Conservation (phyloP, 345 rosid species). For the Sisymbrium altissimum region DNA sequence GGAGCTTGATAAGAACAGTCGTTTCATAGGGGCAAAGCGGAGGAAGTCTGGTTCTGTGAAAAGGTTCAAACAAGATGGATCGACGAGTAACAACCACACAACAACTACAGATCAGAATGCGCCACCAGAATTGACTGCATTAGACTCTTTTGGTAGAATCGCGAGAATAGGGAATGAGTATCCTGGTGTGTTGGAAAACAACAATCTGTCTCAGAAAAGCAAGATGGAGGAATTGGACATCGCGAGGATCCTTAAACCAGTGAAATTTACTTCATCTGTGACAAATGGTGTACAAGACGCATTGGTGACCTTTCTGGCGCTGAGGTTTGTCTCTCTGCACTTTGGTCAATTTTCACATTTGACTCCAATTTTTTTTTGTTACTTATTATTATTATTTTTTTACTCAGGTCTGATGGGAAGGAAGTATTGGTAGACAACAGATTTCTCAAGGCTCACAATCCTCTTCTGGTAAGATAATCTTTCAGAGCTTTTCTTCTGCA, state of each 20-base stretch:
- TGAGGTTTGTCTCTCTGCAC: slow-evolving; percentile 56
- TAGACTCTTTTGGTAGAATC: slow-evolving; percentile 44
- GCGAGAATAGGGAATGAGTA: slow-evolving; percentile 44
- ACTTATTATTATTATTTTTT: slow-evolving; percentile 3
- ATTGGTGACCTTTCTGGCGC: slow-evolving; percentile 62
- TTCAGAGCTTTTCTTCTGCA: neutral
- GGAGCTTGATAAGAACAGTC: slow-evolving; percentile 50
- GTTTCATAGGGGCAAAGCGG: slow-evolving; percentile 73
- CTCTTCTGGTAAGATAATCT: slow-evolving; percentile 65
- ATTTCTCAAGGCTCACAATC: slow-evolving; percentile 80
- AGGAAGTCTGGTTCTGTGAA: slow-evolving; percentile 94
- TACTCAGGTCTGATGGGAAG: slow-evolving; percentile 78
- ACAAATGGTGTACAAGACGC: slow-evolving; percentile 63
- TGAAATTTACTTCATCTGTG: slow-evolving; percentile 63
- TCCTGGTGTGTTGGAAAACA: slow-evolving; percentile 34
- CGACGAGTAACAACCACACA: slow-evolving; percentile 33
- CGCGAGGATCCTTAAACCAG: slow-evolving; percentile 67
- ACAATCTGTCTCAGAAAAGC: slow-evolving; percentile 37
- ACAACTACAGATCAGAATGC: slow-evolving; percentile 33
- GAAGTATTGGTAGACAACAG: slow-evolving; percentile 82
- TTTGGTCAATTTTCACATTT: neutral
- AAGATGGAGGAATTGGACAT: slow-evolving; percentile 47
- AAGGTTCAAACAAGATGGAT: slow-evolving; percentile 78
- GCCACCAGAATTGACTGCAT: slow-evolving; percentile 36
- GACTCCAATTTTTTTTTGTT: neutral